Conservation (phyloP, 1,284 basidiomycete genomes). For the Takashimella koratensis region DNA sequence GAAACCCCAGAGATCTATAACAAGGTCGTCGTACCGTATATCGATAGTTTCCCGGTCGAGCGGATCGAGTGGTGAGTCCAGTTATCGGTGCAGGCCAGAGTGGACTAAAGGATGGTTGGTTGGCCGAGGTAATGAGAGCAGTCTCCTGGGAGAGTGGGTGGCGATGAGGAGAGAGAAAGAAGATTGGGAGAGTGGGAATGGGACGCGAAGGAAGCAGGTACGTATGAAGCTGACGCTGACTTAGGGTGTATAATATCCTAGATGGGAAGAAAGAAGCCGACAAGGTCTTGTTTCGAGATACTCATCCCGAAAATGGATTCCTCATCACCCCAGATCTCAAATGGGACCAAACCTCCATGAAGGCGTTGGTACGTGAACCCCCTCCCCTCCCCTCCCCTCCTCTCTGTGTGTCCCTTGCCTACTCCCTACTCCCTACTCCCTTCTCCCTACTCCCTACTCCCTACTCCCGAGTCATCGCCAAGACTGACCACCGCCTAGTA, state of each 20-base stretch:
- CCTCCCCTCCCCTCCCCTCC: not conserved
- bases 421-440: not conserved
- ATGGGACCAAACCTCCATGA: conserved; percentile 74
- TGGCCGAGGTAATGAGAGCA: no score
- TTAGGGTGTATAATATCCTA: conserved; percentile 86
- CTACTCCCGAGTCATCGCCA: no score
- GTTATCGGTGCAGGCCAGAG: no score
- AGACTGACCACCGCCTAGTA: conserved; percentile 57
- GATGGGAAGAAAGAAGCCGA: conserved; percentile 73
- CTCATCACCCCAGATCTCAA: conserved; percentile 88
- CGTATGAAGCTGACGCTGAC: no score
- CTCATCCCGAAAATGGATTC: conserved; percentile 60
- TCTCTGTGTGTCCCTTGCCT: conserved; percentile 27
- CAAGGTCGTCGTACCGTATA: conserved; percentile 70
- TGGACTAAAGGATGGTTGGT: no score
- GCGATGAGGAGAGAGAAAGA: no score
- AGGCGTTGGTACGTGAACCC: conserved; percentile 42
- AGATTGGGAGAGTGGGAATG: no score
- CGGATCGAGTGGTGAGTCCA: conserved; percentile 78
- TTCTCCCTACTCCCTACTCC: conserved; percentile 52
- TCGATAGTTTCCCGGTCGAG: conserved; percentile 64
- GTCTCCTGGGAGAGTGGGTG: no score
- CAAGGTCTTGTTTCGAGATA: conserved; percentile 66
- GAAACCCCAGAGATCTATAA: conserved; percentile 77
- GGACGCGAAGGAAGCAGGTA: no score